A percentile compares a stretch with the other conserved stretches of the same genome.
Conservation (phyloP, 2,329 filamentous ascomycete genomes). For the Colletotrichum costaricense region DNA sequence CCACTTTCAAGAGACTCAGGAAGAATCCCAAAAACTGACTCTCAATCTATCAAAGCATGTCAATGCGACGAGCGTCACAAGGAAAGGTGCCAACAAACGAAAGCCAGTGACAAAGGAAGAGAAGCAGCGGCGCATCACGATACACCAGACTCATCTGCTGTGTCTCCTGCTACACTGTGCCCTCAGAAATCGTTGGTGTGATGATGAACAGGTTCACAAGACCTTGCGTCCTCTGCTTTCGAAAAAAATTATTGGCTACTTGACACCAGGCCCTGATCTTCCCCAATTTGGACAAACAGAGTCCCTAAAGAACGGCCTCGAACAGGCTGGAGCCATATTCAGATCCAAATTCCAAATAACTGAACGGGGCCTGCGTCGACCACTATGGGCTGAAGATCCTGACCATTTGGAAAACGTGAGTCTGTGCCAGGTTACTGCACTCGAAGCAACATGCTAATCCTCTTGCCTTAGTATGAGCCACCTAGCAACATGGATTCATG, state of each 20-base stretch:
- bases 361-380: constrained; percentile 74
- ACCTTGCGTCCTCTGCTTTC: constrained; percentile 73
- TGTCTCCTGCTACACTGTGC: constrained; percentile 84
- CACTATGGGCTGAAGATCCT: constrained; percentile 80
- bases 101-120: constrained; percentile 67
- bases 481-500: constrained; percentile 74
- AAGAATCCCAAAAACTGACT: constrained; percentile 53
- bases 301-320: constrained; percentile 83
- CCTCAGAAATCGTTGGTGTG: constrained; percentile 89
- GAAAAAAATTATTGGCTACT: constrained; percentile 71
- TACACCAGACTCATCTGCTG: constrained; percentile 89
- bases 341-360: constrained; percentile 76
- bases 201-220: constrained; percentile 76
- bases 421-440: constrained; percentile 15
- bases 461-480: constrained; percentile 60
- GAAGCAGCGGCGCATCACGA: constrained; percentile 69
- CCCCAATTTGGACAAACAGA: constrained; percentile 82
- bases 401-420: constrained; percentile 69
- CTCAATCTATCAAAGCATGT: constrained; percentile 64
- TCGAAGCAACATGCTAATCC: constrained; percentile 29
- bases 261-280: constrained; percentile 75
- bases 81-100: constrained; percentile 52
- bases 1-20: constrained; percentile 37
- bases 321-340: constrained; percentile 75
- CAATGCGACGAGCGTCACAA: constrained; percentile 44